Evolutionary conservation across 108 stramenopile species (phyloP).

Genomic region (Skeletonema grethae): DNA sequence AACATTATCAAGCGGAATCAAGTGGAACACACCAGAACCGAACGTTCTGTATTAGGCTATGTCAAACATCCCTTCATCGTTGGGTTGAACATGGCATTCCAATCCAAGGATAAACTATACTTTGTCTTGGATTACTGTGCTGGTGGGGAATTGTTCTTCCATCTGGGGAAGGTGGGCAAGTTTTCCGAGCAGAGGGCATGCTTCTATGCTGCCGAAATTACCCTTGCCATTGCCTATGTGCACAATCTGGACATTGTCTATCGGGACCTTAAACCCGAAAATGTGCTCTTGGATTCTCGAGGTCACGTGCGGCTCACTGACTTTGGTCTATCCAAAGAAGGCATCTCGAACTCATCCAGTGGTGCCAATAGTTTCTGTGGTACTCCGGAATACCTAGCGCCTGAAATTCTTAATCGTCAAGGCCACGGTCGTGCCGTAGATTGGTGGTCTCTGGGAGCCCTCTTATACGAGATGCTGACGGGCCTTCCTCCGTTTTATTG

Average conservation of each 20-base stretch:
- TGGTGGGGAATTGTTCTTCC: conserved; percentile 98
- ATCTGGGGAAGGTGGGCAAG: conserved; percentile 92
- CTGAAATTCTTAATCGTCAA: conserved; percentile 95
- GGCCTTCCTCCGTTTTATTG: conserved; percentile 99
- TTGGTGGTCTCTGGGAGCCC: conserved; percentile 98
- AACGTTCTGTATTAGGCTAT: conserved; percentile 95
- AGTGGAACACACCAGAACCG: conserved; percentile 98
- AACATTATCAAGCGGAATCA: conserved; percentile 97
- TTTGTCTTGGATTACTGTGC: conserved; percentile 98
- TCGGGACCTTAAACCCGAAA: conserved; percentile 97
- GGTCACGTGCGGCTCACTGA: conserved; percentile 98
- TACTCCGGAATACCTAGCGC: conserved; percentile 99
- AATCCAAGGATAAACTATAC: conserved; percentile 95
- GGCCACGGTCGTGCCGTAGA: conserved; percentile 96
- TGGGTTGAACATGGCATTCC: conserved; percentile 99
- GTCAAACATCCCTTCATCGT: conserved; percentile 98
- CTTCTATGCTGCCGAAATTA: conserved; percentile 98
- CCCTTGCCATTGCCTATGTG: conserved; percentile 95
- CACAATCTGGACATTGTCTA: conserved; percentile 96
- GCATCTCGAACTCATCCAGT: conserved; percentile 85
- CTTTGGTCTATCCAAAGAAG: conserved; percentile 98
- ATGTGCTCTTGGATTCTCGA: conserved; percentile 91
- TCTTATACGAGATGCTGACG: conserved; percentile 98
- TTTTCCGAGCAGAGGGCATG: conserved; percentile 89
- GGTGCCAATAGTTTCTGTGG: conserved; percentile 98